Conservation (phyloP, 2,329 filamentous ascomycete species). For the Podosphaera xanthii region DNA sequence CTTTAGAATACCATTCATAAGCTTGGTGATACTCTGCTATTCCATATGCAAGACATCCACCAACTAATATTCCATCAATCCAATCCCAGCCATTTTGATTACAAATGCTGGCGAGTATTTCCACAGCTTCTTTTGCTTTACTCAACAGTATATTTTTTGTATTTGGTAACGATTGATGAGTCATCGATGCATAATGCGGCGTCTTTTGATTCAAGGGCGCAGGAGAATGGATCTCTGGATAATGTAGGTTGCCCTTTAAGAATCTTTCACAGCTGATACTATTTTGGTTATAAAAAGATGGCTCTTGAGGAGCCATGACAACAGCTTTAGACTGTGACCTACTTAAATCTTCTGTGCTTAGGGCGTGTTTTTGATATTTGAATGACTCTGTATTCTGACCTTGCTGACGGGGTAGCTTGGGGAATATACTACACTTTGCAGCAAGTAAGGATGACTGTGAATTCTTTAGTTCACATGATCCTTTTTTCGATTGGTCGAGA, state of each 20-base stretch:
- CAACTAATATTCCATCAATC: slow-evolving; percentile 80
- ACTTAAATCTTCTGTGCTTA: neutral
- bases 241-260: too few species aligned
- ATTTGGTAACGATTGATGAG: slow-evolving; percentile 6
- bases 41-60: slow-evolving; percentile 79
- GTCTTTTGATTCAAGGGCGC: slow-evolving; percentile 7
- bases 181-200: slow-evolving; percentile 12
- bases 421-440: slow-evolving; percentile 30
- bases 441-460: slow-evolving; percentile 16
- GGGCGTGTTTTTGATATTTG: slow-evolving; percentile 4
- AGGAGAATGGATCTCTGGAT: too few species aligned
- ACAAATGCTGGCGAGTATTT: slow-evolving; percentile 51
- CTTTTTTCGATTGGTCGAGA: slow-evolving; percentile 35
- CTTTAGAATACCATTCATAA: slow-evolving; percentile 48
- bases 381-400: slow-evolving; percentile 8
- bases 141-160: slow-evolving; percentile 6
- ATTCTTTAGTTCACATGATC: slow-evolving; percentile 18
- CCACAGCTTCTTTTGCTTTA: slow-evolving; percentile 40
- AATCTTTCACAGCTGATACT: too few species aligned
- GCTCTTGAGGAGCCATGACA: neutral
- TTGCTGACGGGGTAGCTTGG: slow-evolving; percentile 21
- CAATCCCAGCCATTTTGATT: slow-evolving; percentile 67
- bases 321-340: neutral
- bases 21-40: slow-evolving; percentile 65
- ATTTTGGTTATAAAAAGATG: too few species aligned